Base-by-base conservation (phyloP, 1,284 basidiomycete species). In the Ganoderma sinense region DNA sequence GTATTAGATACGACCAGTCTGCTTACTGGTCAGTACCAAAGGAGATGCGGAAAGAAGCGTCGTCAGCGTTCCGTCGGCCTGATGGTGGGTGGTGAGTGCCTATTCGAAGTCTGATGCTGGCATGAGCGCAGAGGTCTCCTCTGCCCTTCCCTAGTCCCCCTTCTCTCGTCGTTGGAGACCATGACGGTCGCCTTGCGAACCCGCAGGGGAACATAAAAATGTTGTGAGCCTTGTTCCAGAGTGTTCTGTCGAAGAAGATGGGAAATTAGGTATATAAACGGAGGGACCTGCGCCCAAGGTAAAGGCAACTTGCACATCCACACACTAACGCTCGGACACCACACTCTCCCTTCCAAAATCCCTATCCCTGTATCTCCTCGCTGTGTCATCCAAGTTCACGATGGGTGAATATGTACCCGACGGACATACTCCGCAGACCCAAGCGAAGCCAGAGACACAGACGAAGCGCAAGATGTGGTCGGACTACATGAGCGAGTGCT, bases 401-500 rank as follows among this genome's bases (percentile, higher is more conserved):
- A 68, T 64, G 67, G 13, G 55, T 11, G 41, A 45, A 13, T 62
- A 62, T 8, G 41, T 31, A 2, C 39, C 39, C 8, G 40, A 41
- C 11, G 60, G 45, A 14, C 60, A 62, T 29, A 40, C 29, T 26
- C 29, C 26, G 11, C 31, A 31, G 23, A 20, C 43, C 23, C 8
- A 29, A 4, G 26, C 48, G 11, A 23, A 48, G 6, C 8, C 45
- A 3, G 4, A n/a, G 45, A 26, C 23, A 14, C 48, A 23, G 65
- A 36, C 23, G 20, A 53, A 23, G 58, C 48, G 61, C n/a, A 64
- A 45, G 31, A 33, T 63, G 40, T 81, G 80, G 80, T 79, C 79
- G 36, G 45, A 61, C 13, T 80, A 75, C 70, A 76, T 77, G 75
- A 65, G 70, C 56, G 74, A 78, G 36, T 64, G 72, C 39, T 80